phyloP scores from a whole-genome alignment of 371 early-diverging fungal genomes.

The Mortierella sp. region DNA sequence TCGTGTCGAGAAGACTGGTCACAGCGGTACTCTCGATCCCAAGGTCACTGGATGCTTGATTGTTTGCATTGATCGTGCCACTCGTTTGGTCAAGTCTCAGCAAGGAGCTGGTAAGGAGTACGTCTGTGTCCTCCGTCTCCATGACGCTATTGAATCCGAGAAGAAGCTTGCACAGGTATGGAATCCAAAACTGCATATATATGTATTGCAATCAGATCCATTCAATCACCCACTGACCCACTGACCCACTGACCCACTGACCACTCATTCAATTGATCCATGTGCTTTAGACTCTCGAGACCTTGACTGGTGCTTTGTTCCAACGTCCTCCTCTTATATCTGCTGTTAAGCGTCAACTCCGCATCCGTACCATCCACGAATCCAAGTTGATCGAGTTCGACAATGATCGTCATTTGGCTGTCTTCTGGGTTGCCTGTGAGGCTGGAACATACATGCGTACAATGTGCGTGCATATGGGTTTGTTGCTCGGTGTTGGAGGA shows the following conservation, averaged over 20 bases:
- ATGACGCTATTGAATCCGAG: conserved; percentile 91
- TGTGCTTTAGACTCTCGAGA: conserved; percentile 83
- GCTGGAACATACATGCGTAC: conserved; percentile 99
- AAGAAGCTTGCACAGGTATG: conserved; percentile 80
- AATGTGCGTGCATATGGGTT: conserved; percentile 99
- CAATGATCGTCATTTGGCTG: conserved; percentile 94
- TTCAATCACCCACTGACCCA: too few relatives aligned
- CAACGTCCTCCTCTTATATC: conserved; percentile 99
- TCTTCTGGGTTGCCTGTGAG: conserved; percentile 99
- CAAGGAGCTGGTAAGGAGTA: conserved; percentile 99
- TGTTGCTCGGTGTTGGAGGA: conserved; percentile 97
- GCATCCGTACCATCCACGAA: conserved; percentile 99
- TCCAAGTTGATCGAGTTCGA: conserved; percentile 97
- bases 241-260: too few relatives aligned
- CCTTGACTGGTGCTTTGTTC: conserved; percentile 98
- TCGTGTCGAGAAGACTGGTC: conserved; percentile 99
- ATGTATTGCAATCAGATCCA: too few relatives aligned
- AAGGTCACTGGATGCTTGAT: conserved; percentile 99
- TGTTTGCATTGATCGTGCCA: conserved; percentile 99
- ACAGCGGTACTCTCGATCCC: conserved; percentile 99
- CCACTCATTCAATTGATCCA: background rate
- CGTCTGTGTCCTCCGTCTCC: conserved; percentile 96
- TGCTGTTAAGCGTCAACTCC: conserved; percentile 99
- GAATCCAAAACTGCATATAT: background rate
- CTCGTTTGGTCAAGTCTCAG: conserved; percentile 99